Conservation (phyloP, 805 yeast species). For the Ogataea minuta region DNA sequence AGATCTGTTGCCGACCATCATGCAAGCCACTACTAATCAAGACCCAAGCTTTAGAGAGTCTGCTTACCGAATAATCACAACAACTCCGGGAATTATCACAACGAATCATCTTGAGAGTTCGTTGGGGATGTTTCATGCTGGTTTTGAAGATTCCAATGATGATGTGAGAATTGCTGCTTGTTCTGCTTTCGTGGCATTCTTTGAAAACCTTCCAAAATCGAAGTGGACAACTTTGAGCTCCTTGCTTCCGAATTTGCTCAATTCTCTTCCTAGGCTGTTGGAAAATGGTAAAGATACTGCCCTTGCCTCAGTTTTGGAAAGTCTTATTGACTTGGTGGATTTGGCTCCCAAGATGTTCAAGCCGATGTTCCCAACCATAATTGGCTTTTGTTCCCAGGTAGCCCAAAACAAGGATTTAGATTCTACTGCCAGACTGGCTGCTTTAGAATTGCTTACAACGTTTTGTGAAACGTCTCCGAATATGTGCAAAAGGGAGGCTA, state of each 20-base stretch:
- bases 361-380: constrained; percentile 85
- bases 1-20: constrained; percentile 70
- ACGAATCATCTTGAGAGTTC: constrained; percentile 41
- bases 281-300: constrained; percentile 77
- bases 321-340: constrained; percentile 85
- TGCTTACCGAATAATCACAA: constrained; percentile 82
- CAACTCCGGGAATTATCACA: constrained; percentile 77
- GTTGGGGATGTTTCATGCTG: constrained; percentile 70
- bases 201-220: constrained; percentile 74
- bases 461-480: constrained; percentile 92
- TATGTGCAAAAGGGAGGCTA: constrained; percentile 82
- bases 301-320: constrained; percentile 82
- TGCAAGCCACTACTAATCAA: constrained; percentile 49
- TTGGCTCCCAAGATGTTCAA: constrained; percentile 93
- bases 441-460: constrained; percentile 84
- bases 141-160: constrained; percentile 77
- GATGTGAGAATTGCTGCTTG: constrained; percentile 89
- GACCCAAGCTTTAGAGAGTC: constrained; percentile 81
- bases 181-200: constrained; percentile 87
- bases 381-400: constrained; percentile 81
- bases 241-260: constrained; percentile 77
- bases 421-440: constrained; percentile 74
- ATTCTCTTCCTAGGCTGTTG: constrained; percentile 82
- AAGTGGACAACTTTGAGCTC: constrained; percentile 77
- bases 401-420: constrained; percentile 80